A percentile compares a stretch with the other conserved stretches of the same genome.
Conservation (phyloP, 805 yeast species). For the Myxozyma sirexii region DNA sequence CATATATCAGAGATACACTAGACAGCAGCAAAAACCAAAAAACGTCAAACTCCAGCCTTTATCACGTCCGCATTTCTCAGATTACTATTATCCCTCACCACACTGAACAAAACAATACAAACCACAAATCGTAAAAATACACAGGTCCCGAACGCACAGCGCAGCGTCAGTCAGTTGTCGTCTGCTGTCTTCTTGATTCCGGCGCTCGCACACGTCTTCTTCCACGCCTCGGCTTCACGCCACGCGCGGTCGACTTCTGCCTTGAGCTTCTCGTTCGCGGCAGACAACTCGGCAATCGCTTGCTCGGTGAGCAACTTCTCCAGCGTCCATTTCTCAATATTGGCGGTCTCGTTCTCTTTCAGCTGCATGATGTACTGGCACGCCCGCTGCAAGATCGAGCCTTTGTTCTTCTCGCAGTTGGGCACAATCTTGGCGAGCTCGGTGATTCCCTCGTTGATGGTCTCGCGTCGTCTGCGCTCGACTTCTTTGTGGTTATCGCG, state of each 20-base stretch:
- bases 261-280: constrained; percentile 84
- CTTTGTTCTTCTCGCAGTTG: constrained; percentile 82
- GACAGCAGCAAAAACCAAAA: not conserved
- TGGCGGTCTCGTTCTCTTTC: constrained; percentile 85
- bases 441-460: constrained; percentile 83
- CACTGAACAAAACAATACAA: not conserved
- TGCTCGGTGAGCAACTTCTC: constrained; percentile 92
- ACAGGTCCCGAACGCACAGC: not conserved
- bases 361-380: constrained; percentile 87
- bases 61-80: not conserved
- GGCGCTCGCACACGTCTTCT: constrained; percentile 48
- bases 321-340: constrained; percentile 92
- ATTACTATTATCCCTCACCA: not conserved
- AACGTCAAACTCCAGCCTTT: not conserved
- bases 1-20: too few relatives aligned
- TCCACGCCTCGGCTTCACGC: constrained; percentile 86
- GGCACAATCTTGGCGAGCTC: constrained; percentile 79
- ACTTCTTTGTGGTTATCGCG: constrained; percentile 94
- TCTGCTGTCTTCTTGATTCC: constrained; percentile 35
- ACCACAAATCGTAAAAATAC: not conserved
- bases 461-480: constrained; percentile 88
- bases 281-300: constrained; percentile 79
- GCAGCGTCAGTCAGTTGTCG: not conserved
- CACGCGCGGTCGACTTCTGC: constrained; percentile 88
- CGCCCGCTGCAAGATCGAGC: constrained; percentile 84